Base-by-base conservation (phyloP, 805 yeast species). In the Starmerella tilneyi region DNA sequence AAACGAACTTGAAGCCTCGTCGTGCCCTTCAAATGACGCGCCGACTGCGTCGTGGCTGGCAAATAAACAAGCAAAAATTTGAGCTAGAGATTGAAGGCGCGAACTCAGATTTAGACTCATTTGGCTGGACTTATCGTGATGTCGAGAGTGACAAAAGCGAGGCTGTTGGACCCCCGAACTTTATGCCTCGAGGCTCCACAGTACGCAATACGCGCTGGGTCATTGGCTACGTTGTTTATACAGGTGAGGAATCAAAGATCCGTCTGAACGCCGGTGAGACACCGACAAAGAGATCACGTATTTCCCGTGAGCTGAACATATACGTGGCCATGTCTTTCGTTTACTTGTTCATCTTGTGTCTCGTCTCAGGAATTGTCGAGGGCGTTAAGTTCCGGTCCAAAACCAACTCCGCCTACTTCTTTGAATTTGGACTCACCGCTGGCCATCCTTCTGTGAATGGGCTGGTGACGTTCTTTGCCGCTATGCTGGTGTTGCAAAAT, bases 221-320 rank as follows among this genome's bases (percentile, higher is more conserved):
- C 2, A 68, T 83, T 45, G 85, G 89, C 21, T 59, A 77, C 21
- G 88, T 79, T 5, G 70, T 79, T n/a, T 81, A 79, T 59, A 82
- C 94, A 3, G 94, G 94, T 45, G 59, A 63, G 29, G 89, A 82
- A 56, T 71, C 86, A 9, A 83, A 82, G 62, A 79, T 83, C 47
- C 78, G 82, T 79, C 63, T 83, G 50, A 82, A 83, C 59, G 71
- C 88, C 3, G 92, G 92, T 41, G 70, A 73, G 22, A 81, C 92
- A 0, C 94, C 94, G 8, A 75, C 80, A 2, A 82, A 82, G 59
- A 71, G 75, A 38, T 76, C 84, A 9, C 70, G 75, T 54, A 75
- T 82, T 42, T 70, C 84, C 1, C 67, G 75, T 31, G 81, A 79
- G 52, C 70, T 83, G 54, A 83, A 82, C 59, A 62, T 75, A 37